Evolutionary conservation across 345 rosid species (phyloP).

Genomic region (Leavenworthia alabamica): DNA sequence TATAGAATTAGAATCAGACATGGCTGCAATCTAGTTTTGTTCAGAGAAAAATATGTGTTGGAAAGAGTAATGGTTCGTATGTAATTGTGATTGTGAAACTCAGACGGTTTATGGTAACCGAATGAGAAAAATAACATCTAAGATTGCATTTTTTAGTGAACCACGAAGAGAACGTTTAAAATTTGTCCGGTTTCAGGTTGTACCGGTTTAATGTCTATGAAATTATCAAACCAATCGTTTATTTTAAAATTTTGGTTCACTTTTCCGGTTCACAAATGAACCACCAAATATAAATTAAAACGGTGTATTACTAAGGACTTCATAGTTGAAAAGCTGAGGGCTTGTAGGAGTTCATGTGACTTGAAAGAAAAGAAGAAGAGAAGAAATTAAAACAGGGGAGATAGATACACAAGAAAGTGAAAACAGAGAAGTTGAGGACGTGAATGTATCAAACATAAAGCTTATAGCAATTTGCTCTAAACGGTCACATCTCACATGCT

Average conservation of each 20-base stretch:
- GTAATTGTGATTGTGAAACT: conserved; percentile 20
- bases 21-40: conserved; percentile 14
- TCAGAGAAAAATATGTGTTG: conserved; percentile 1
- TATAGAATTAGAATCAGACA: conserved; percentile 6
- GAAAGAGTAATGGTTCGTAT: conserved; percentile 14
- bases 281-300: not conserved
- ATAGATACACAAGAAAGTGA: conserved; percentile 33
- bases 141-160: not conserved
- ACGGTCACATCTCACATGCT: conserved; percentile 38
- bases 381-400: conserved; percentile 31
- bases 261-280: not conserved
- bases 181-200: not conserved
- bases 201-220: not conserved
- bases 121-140: not conserved
- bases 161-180: not conserved
- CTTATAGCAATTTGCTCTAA: conserved; percentile 26
- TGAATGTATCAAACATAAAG: conserved; percentile 20
- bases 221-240: not conserved
- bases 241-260: not conserved
- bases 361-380: not conserved
- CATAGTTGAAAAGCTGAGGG: conserved; percentile 19
- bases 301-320: conserved; percentile 18
- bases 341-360: conserved; percentile 31
- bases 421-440: conserved; percentile 27
- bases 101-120: not conserved